Evolutionary conservation across 257 asterid genomes (phyloP).

Genomic region (Hygrophila difformis): DNA sequence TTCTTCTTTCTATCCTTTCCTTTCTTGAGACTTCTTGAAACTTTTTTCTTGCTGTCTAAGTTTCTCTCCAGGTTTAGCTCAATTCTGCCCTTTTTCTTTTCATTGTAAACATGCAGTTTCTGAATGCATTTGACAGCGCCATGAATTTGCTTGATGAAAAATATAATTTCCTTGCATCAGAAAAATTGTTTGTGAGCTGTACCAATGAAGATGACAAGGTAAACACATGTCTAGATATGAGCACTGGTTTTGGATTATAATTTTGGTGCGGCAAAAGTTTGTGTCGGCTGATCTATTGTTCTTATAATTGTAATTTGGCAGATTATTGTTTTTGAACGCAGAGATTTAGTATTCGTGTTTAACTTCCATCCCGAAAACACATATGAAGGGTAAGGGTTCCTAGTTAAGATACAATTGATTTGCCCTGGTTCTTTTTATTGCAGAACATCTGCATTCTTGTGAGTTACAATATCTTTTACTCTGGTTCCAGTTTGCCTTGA

Average conservation of each 20-base stretch:
- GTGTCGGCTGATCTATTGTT: not conserved
- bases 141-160: conserved; percentile 85
- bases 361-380: conserved; percentile 85
- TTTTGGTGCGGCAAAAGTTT: not conserved
- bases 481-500: too few species aligned
- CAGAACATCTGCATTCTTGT: too few species aligned
- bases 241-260: too few species aligned
- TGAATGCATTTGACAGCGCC: conserved; percentile 88
- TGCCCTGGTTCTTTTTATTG: conserved; percentile 1
- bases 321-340: conserved; percentile 95
- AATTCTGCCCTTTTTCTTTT: not conserved
- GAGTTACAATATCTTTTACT: too few species aligned
- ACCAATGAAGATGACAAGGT: conserved; percentile 75
- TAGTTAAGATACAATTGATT: conserved; percentile 9
- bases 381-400: conserved; percentile 61
- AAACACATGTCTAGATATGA: conserved; percentile 4
- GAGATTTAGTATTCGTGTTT: conserved; percentile 81
- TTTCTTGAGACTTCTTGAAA: too few species aligned
- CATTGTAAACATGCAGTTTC: conserved; percentile 62
- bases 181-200: conserved; percentile 71
- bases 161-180: conserved; percentile 64
- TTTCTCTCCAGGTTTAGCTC: too few species aligned
- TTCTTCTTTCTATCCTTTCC: too few species aligned
- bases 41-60: too few species aligned
- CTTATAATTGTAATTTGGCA: conserved; percentile 20